Conservation (phyloP, 805 yeast species). For the Barnettozyma pratensis region DNA sequence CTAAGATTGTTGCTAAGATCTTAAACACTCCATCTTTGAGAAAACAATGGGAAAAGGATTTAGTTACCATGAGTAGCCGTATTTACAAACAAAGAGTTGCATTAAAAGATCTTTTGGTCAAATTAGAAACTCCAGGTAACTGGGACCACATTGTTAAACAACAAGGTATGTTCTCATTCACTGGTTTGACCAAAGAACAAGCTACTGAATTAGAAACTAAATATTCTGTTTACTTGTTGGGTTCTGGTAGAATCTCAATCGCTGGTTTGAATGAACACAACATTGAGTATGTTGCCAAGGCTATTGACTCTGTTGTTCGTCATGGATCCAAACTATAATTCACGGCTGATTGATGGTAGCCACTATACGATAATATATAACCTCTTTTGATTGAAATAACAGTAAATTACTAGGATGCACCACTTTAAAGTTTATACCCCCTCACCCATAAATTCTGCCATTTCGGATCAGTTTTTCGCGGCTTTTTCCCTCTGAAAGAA, state of each 20-base stretch:
- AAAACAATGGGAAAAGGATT: slow-evolving; percentile 78
- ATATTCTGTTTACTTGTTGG: slow-evolving; percentile 77
- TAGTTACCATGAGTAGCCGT: slow-evolving; percentile 81
- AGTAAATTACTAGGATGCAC: too few species aligned
- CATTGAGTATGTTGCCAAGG: slow-evolving; percentile 70
- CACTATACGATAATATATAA: not conserved
- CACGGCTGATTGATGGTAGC: too few species aligned
- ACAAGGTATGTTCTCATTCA: slow-evolving; percentile 95
- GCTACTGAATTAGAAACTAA: slow-evolving; percentile 68
- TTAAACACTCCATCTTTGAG: slow-evolving; percentile 63
- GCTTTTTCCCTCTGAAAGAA: not conserved
- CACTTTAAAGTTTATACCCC: too few species aligned
- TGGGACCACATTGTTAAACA: slow-evolving; percentile 92
- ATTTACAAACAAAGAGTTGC: slow-evolving; percentile 73
- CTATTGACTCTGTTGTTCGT: slow-evolving; percentile 74
- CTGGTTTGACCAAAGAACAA: slow-evolving; percentile 77
- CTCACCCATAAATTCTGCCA: not conserved
- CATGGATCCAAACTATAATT: slow-evolving; percentile 16
- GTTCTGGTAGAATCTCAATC: slow-evolving; percentile 86
- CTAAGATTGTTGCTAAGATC: slow-evolving; percentile 78
- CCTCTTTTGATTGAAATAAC: not conserved
- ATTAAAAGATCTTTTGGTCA: slow-evolving; percentile 55
- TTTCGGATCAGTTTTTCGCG: not conserved
- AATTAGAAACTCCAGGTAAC: slow-evolving; percentile 74
- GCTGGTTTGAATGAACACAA: slow-evolving; percentile 86